Conservation (phyloP, 495 filamentous ascomycete species). For the Parmelia sp. region DNA sequence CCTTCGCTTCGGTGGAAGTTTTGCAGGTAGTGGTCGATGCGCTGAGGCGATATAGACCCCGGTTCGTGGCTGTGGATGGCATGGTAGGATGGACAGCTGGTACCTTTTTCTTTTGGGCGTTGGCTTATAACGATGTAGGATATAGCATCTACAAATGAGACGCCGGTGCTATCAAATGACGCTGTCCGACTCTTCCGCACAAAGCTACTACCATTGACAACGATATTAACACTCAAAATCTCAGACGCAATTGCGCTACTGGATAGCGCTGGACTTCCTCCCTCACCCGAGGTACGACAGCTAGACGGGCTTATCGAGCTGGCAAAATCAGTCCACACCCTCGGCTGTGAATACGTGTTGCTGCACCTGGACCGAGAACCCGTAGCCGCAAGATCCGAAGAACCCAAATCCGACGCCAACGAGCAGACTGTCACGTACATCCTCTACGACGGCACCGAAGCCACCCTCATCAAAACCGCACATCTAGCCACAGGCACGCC, state of each 20-base stretch:
- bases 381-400: conserved; percentile 52
- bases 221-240: conserved; percentile 82
- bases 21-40: conserved; percentile 67
- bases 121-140: background rate
- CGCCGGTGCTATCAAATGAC: conserved; percentile 60
- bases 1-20: conserved; percentile 75
- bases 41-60: conserved; percentile 52
- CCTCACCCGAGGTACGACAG: conserved; percentile 41
- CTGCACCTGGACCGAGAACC: conserved; percentile 89
- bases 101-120: background rate
- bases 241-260: conserved; percentile 77
- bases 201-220: conserved; percentile 65
- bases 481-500: conserved; percentile 71
- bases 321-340: conserved; percentile 53
- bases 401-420: conserved; percentile 49
- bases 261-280: conserved; percentile 43
- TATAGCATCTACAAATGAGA: conserved; percentile 82
- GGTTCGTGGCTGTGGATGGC: conserved; percentile 75
- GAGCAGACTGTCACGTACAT: conserved; percentile 65
- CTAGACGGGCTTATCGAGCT: conserved; percentile 58
- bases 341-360: conserved; percentile 76
- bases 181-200: conserved; percentile 60
- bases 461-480: conserved; percentile 55
- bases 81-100: conserved; percentile 43
- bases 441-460: conserved; percentile 52